Evolutionary conservation across 352 stramenopile genomes (phyloP).

Genomic region (Pythium phragmitis): DNA sequence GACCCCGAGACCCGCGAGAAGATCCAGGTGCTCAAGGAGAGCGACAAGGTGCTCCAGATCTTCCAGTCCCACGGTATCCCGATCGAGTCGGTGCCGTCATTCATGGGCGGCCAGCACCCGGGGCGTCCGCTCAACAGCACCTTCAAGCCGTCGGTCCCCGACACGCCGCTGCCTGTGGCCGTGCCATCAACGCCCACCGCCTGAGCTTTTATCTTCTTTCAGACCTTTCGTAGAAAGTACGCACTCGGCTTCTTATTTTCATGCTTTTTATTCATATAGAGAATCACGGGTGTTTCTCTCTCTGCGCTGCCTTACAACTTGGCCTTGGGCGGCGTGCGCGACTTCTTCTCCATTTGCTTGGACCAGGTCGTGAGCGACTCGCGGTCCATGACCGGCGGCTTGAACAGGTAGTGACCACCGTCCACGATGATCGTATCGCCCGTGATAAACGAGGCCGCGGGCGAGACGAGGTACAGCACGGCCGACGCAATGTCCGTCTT

Average conservation of each 20-base stretch:
- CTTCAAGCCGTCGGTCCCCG: slow-evolving; percentile 54
- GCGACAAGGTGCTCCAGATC: slow-evolving; percentile 51
- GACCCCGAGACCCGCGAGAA: slow-evolving; percentile 79
- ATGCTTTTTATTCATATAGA: not conserved
- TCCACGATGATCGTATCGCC: slow-evolving; percentile 86
- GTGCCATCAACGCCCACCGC: not conserved
- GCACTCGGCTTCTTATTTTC: not conserved
- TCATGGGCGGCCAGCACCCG: slow-evolving; percentile 55
- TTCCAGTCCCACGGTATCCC: slow-evolving; percentile 65
- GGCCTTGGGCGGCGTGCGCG: slow-evolving; percentile 42
- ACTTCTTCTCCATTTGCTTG: slow-evolving; percentile 77
- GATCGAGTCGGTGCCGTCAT: slow-evolving; percentile 50
- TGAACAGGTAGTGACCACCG: slow-evolving; percentile 80
- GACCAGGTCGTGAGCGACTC: slow-evolving; percentile 76
- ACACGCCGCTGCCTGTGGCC: slow-evolving; percentile 55
- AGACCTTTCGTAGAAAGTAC: not conserved
- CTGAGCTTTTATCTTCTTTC: not conserved
- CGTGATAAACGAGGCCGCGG: slow-evolving; percentile 75
- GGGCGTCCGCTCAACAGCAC: slow-evolving; percentile 66
- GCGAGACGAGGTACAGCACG: slow-evolving; percentile 83
- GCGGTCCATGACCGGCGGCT: slow-evolving; percentile 63
- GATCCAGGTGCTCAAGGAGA: slow-evolving; percentile 81
- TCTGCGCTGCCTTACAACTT: slow-evolving; percentile 38
- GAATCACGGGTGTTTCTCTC: not conserved
- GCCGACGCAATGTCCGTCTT: slow-evolving; percentile 83